Base-by-base conservation (phyloP, 139 green algal genomes). In the Pleodorina starrii region DNA sequence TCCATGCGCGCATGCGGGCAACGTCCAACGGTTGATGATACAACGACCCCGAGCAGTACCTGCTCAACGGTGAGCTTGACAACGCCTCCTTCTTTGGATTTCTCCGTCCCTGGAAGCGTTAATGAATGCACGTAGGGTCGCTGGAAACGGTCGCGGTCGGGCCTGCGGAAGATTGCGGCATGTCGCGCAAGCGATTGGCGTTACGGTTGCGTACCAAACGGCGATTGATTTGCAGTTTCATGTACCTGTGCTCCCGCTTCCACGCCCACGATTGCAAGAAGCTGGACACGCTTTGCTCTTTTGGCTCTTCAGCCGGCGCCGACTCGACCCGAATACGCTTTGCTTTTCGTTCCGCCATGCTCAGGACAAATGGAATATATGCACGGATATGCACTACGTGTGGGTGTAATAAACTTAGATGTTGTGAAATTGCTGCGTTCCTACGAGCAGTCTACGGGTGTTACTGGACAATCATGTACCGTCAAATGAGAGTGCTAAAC, bases 91-190 rank as follows among this genome's bases (percentile, higher is more conserved):
- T 66, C 54, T 66, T 66, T 25, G 29, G 54, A 40, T 10, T 7
- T 19, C 19, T 35, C 63, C 27, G 21, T 73, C 35, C 35, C 38
- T 5, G 32, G 69, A 46, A 77, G 17, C 68, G 12, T 14, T 6
- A 96, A 78, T 0, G 51, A 85, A 82, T 96, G 93, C 14, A 85
- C 44, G 87, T 97, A 97, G 0, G 95, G 95, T 42, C 90, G 85
- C 16, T 95, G 75, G 36, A 97, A 96, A 7, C 95, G 85, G 16
- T 93, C 90, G 32, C 91, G 93, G 90, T 94, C 92, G 19, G 92
- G 87, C 46, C 89, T 79, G 57, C 23, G 16, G 35, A 9, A n/a
- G n/a, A n/a, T n/a, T n/a, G n/a, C n/a, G n/a, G n/a, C n/a, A n/a
- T n/a, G n/a, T n/a, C n/a, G n/a, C n/a, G n/a, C n/a, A n/a, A n/a